phyloP scores from a whole-genome alignment of 1,284 basidiomycete genomes.

The Inonotus hispidus region DNA sequence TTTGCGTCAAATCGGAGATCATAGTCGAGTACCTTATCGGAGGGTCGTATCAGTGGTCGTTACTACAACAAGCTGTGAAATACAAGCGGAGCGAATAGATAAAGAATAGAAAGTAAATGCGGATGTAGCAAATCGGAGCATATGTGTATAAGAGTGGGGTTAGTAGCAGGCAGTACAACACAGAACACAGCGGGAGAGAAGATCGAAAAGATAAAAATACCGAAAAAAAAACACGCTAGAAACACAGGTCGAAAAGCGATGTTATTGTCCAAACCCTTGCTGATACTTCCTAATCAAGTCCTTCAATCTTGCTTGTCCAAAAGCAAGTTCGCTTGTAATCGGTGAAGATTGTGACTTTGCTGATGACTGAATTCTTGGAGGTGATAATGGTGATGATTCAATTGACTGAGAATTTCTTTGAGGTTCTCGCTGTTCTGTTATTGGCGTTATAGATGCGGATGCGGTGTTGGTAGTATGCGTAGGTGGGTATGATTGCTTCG shows the following conservation, averaged over 20 bases:
- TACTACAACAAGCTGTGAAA: background rate
- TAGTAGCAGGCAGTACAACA: background rate
- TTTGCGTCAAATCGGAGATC: too few species aligned
- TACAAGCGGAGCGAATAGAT: background rate
- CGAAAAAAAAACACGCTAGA: background rate
- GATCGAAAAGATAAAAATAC: background rate
- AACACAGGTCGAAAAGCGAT: background rate
- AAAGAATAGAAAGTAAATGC: background rate
- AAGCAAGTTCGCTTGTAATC: conserved; percentile 43
- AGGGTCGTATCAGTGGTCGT: background rate
- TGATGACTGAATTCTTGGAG: background rate
- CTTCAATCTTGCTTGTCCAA: conserved; percentile 67
- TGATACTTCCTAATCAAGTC: conserved; percentile 81
- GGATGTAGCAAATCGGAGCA: background rate
- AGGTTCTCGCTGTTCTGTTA: conserved; percentile 13
- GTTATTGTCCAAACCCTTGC: conserved; percentile 17
- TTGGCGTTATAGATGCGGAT: background rate
- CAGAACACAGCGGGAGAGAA: too few species aligned
- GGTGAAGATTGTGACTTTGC: conserved; percentile 15
- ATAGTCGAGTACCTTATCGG: too few species aligned
- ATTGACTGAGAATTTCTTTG: background rate
- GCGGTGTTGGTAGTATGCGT: conserved; percentile 5
- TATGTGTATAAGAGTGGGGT: background rate
- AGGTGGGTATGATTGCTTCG: conserved; percentile 14
- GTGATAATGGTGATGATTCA: background rate